phyloP scores from a whole-genome alignment of 1,284 basidiomycete species.

The Exsudoporus floridanus region DNA sequence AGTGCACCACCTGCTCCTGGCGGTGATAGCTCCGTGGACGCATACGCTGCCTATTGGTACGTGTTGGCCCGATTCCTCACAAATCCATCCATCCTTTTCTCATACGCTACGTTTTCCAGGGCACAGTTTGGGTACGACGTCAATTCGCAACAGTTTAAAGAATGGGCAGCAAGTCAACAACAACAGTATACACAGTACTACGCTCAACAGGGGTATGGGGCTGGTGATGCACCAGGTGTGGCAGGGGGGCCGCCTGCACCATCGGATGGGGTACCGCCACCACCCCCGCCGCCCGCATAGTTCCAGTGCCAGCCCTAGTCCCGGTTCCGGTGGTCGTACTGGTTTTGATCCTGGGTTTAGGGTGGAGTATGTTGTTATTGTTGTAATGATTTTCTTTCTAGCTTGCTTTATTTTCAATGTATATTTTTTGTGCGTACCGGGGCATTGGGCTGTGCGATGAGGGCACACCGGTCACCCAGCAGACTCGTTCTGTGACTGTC shows the following conservation, averaged over 20 bases:
- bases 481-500: too few species aligned
- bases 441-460: not conserved
- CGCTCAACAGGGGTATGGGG: constrained; percentile 40
- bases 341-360: constrained; percentile 4
- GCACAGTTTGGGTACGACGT: constrained; percentile 89
- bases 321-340: not conserved
- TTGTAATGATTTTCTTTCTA: constrained; percentile 24
- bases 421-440: constrained; percentile 19
- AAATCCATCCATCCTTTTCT: not conserved
- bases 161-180: constrained; percentile 71
- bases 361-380: constrained; percentile 1
- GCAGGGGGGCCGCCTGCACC: constrained; percentile 36
- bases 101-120: constrained; percentile 42
- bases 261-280: constrained; percentile 16
- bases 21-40: constrained; percentile 53
- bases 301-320: not conserved
- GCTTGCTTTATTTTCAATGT: constrained; percentile 37
- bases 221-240: constrained; percentile 29
- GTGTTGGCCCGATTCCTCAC: constrained; percentile 15
- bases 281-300: constrained; percentile 27
- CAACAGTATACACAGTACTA: constrained; percentile 76
- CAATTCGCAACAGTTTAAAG: constrained; percentile 76
- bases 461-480: too few species aligned
- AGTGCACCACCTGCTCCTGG: constrained; percentile 37
- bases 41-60: constrained; percentile 72